phyloP scores from a whole-genome alignment of 148 eudicot species.

The Camellia granthamiana region DNA sequence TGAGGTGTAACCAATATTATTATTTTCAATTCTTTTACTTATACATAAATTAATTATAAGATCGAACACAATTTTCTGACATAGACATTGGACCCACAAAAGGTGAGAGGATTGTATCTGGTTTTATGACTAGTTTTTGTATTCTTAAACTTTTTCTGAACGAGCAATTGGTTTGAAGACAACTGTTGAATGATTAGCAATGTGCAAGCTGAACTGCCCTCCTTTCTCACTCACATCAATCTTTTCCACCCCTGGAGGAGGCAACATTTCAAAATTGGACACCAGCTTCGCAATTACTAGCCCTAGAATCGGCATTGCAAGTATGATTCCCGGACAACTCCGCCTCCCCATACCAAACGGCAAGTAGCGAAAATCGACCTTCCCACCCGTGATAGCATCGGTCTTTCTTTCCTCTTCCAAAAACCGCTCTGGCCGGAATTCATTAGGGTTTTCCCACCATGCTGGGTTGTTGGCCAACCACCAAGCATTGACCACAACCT shows the following conservation, averaged over 20 bases:
- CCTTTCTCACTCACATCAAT: conserved; percentile 56
- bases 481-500: conserved; percentile 76
- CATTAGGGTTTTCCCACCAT: conserved; percentile 51
- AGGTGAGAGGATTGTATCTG: no score
- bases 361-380: conserved; percentile 54
- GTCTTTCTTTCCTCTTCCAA: conserved; percentile 45
- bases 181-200: conserved; percentile 57
- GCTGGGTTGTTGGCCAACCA: conserved; percentile 73
- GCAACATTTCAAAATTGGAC: conserved; percentile 42
- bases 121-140: no score
- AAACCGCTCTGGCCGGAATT: conserved; percentile 70
- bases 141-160: no score
- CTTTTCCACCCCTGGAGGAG: conserved; percentile 43
- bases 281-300: conserved; percentile 45
- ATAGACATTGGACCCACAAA: no score
- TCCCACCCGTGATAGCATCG: conserved; percentile 47
- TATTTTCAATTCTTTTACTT: no score
- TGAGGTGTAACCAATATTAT: no score
- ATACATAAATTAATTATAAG: no score
- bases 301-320: conserved; percentile 68
- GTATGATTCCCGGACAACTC: conserved; percentile 74
- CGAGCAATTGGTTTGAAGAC: conserved; percentile 34
- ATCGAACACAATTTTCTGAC: no score
- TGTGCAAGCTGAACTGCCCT: conserved; percentile 74
- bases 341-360: conserved; percentile 79